Evolutionary conservation across 306 rosid species (phyloP).

Genomic region (Vigna unguiculata): DNA sequence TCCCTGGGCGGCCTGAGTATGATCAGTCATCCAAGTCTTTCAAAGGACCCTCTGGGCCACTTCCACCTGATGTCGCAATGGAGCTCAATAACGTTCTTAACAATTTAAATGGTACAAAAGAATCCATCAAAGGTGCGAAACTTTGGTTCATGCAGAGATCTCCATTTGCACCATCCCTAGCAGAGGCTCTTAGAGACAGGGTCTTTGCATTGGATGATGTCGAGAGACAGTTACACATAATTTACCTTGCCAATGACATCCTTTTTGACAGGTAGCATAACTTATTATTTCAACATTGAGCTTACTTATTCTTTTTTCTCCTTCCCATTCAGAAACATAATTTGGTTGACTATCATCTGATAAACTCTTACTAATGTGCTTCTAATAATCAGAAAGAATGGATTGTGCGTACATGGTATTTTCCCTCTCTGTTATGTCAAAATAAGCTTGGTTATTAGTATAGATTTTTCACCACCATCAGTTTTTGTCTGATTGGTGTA

Average conservation of each 20-base stretch:
- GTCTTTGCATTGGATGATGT: constrained; percentile 79
- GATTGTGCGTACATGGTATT: background rate
- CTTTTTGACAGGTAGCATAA: constrained; percentile 81
- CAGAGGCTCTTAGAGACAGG: constrained; percentile 87
- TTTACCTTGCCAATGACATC: constrained; percentile 92
- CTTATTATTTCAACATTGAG: background rate
- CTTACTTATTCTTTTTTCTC: background rate
- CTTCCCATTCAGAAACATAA: background rate
- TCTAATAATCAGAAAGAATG: constrained; percentile 26
- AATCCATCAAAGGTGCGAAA: constrained; percentile 90
- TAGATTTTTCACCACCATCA: constrained; percentile 4
- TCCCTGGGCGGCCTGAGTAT: constrained; percentile 77
- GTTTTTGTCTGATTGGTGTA: constrained; percentile 23
- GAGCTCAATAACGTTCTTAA: constrained; percentile 77
- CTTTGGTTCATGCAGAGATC: constrained; percentile 99
- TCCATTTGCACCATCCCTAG: constrained; percentile 91
- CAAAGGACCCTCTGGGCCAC: constrained; percentile 84
- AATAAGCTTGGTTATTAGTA: constrained; percentile 30
- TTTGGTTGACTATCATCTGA: constrained; percentile 19
- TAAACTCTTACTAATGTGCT: constrained; percentile 22
- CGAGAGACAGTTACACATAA: constrained; percentile 91
- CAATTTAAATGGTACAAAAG: constrained; percentile 87
- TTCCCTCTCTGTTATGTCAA: constrained; percentile 1
- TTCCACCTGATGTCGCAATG: constrained; percentile 85
- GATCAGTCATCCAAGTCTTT: constrained; percentile 81